Evolutionary conservation across 228 moss, liverwort and hornwort species (phyloP), one percentile per base, ranked within the genome.

Genomic region (Sphagnum magellanicum): DNA sequence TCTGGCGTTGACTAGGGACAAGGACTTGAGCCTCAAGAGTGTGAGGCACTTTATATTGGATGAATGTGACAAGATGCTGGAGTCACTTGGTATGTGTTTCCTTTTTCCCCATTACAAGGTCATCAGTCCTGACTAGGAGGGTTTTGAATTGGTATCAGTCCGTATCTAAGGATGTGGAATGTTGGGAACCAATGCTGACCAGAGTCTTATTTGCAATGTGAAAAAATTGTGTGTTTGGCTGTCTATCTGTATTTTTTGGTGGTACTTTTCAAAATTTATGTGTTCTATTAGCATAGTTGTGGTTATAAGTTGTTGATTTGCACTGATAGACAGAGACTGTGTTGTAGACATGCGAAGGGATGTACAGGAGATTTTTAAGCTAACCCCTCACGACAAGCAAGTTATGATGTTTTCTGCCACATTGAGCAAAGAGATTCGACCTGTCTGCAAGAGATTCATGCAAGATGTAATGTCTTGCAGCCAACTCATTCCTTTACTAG

Each of bases 41-140:
- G 95, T 96, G 76, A 91, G 95, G 81, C 95, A 96, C 68, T 96
- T 96, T 74, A 96, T 96, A 68, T 91, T 96, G 59, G 95, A 96
- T 77, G 95, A 96, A 63, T 96, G 95, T 88, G 95, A 96, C 86
- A 96, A 96, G 80, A 96, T 96, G 95, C 88, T 96, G 65, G 95
- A 96, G 81, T 96, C 95, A 65, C 92, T 96, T 67, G 95, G 92
- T 92, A 92, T 77, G 89, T 71, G 6, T 64, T 78, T 46, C 59
- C 4, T 17, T 3, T 55, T 59, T 73, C 69, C 75, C 67, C 55
- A 55, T 4, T 55, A 55, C 32, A 32, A 32, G 32, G 32, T 32
- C 3, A 32, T 32, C 32, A 32, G 32, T 32, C 32, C 32, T 32
- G 32, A 32, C 32, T 32, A 32, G 32, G 32, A 32, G 3, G 32